Percentiles rank a stretch among this genome's conserved stretches.
These are phyloP conservation scores for Dentipellis sp. DNA, from an alignment of 768 basidiomycete species.

Conservation along the genomic window DNA sequence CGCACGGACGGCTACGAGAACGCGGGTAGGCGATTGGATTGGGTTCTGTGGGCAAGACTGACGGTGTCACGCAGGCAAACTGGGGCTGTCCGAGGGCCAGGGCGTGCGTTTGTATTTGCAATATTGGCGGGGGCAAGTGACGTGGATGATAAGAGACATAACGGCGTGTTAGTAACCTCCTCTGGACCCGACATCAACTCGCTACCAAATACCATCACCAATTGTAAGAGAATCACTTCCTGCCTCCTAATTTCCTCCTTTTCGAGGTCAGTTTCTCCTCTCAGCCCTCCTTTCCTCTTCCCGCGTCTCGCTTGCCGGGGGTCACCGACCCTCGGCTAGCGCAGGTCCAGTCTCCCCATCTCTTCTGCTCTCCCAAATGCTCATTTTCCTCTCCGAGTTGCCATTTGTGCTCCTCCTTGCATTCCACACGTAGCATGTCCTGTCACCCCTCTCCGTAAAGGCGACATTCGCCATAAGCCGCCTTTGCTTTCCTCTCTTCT, in stretches of 20 bases:
- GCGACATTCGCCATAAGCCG: conserved; percentile 4
- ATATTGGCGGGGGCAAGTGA: background rate
- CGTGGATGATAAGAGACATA: background rate
- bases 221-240: background rate
- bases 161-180: background rate
- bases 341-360: background rate
- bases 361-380: conserved; percentile 7
- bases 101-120: conserved; percentile 1
- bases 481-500: background rate
- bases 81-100: too few relatives aligned
- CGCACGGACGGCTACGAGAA: too few relatives aligned
- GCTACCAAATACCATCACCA: background rate
- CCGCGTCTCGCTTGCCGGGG: background rate
- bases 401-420: background rate
- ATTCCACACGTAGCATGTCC: conserved; percentile 14
- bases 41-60: too few relatives aligned
- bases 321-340: conserved; percentile 4
- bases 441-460: conserved; percentile 13
- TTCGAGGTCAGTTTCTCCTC: background rate
- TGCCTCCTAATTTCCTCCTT: background rate
- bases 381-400: conserved; percentile 4
- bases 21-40: too few relatives aligned
- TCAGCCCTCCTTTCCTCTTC: background rate
- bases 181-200: background rate
- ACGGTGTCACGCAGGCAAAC: too few relatives aligned